Conservation (phyloP, 805 yeast species). For the Blastobotrys terrestris region DNA sequence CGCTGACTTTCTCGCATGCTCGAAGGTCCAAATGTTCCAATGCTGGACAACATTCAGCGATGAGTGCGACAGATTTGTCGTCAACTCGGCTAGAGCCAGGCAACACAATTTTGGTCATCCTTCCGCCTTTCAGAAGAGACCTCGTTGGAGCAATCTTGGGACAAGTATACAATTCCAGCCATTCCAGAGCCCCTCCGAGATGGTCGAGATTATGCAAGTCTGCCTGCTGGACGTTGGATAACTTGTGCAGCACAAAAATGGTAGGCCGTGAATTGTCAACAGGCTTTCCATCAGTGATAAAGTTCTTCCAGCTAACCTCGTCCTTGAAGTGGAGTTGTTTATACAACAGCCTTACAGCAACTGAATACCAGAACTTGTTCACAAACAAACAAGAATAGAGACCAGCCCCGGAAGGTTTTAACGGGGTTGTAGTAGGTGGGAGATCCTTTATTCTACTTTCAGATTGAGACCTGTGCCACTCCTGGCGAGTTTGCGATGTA, state of each 20-base stretch:
- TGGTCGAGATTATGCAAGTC: constrained; percentile 45
- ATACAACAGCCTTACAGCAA: constrained; percentile 50
- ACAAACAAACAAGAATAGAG: constrained; percentile 62
- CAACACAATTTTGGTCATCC: constrained; percentile 43
- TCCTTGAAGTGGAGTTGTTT: constrained; percentile 50
- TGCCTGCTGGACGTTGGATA: constrained; percentile 44
- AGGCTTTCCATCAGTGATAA: constrained; percentile 21
- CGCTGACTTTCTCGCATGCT: constrained; percentile 76
- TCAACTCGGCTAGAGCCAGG: constrained; percentile 65
- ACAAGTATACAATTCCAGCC: constrained; percentile 81
- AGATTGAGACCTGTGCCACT: constrained; percentile 35
- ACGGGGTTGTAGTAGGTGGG: constrained; percentile 9
- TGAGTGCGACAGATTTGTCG: constrained; percentile 49
- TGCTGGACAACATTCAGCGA: constrained; percentile 51
- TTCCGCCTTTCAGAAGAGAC: constrained; percentile 38
- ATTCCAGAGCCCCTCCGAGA: constrained; percentile 46
- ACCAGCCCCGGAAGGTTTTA: constrained; percentile 11
- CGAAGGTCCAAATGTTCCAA: constrained; percentile 67
- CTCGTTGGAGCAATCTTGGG: constrained; percentile 59
- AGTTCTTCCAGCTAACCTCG: constrained; percentile 41
- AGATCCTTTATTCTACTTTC: constrained; percentile 11
- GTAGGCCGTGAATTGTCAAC: constrained; percentile 15
- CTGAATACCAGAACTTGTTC: constrained; percentile 56
- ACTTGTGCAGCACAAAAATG: constrained; percentile 61
- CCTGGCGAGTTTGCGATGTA: constrained; percentile 39